A percentile compares a stretch with the other conserved stretches of the same genome.
These are phyloP conservation scores for Nakazawaea ishiwadae DNA, from an alignment of 805 yeast genomes.

Conservation along the genomic window DNA sequence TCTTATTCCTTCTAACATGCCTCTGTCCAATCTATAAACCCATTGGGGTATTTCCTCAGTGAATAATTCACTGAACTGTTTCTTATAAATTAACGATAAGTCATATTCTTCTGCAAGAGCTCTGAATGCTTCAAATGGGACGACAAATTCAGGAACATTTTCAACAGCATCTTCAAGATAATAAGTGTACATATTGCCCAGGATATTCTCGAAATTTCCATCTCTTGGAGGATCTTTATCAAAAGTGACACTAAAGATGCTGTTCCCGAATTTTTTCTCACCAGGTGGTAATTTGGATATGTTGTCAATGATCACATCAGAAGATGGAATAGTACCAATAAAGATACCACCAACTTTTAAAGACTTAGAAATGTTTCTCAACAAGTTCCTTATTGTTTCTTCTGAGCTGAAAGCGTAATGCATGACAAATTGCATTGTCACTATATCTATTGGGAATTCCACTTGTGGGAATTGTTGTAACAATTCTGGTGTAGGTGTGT, in stretches of 20 bases:
- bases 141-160: constrained; percentile 94
- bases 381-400: constrained; percentile 64
- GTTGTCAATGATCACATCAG: constrained; percentile 74
- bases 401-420: constrained; percentile 94
- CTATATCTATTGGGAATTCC: constrained; percentile 79
- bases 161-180: constrained; percentile 90
- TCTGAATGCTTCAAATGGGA: constrained; percentile 86
- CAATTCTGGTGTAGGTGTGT: constrained; percentile 60
- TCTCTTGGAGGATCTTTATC: constrained; percentile 73
- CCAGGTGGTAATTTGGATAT: constrained; percentile 48
- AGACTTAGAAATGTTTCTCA: constrained; percentile 72
- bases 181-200: constrained; percentile 80
- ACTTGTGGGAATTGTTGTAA: constrained; percentile 66
- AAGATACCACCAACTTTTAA: constrained; percentile 81
- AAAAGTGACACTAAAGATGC: constrained; percentile 75
- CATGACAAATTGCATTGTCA: constrained; percentile 86
- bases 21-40: constrained; percentile 52
- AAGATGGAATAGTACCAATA: constrained; percentile 91
- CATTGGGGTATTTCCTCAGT: constrained; percentile 71
- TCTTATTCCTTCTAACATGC: constrained; percentile 62
- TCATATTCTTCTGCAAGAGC: constrained; percentile 82
- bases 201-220: constrained; percentile 69
- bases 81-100: constrained; percentile 63
- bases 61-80: constrained; percentile 79
- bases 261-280: constrained; percentile 75